Base-by-base conservation (phyloP, 495 filamentous ascomycete genomes). In the Penicillium canariense region DNA sequence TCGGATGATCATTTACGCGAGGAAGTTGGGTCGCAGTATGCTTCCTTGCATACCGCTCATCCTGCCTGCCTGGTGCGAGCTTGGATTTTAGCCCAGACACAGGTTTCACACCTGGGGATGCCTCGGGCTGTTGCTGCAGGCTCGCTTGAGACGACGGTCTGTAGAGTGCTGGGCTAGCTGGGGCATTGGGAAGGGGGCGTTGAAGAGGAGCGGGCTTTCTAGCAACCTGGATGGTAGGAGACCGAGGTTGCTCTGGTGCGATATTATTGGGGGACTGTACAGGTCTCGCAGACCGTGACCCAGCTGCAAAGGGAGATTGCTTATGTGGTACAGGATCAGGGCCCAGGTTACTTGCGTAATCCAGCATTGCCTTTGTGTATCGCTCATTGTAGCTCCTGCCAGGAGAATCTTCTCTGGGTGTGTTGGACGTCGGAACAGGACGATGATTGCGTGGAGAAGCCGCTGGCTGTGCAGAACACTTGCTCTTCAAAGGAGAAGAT, bases 181-280 rank as follows among this genome's bases (percentile, higher is more conserved):
- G 42, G 44, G 50, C 15, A 43, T 55, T 44, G n/a, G 60, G 53
- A 11, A 50, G 38, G n/a, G 53, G 36, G 34, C 60, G 62, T 23
- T 59, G 51, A 26, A 38, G 47, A 6, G 40, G 54, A 8, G 54
- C 22, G 34, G 50, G 39, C 15, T 52, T 56, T n/a, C 50, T 44
- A 9, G 46, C 10, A 26, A 56, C 22, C 45, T 31, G 76, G 66
- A 44, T 72, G 62, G 17, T 74, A 68, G 18, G 71, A 60, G 45
- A 71, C 54, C 27, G 75, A 66, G 17, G 83, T 77, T 17, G 82
- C 80, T 57, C 75, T 64, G 40, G 63, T 66, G 28, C 76, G 77
- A 50, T 60, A 63, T 31, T 42, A 8, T 9, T 46, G 26, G 45
- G 31, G 8, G 34, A 0, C 50, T 60, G 50, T 5, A 48, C 44